A percentile compares a stretch with the other conserved stretches of the same genome.
These are phyloP conservation scores for Hypoxylon fragiforme DNA, from an alignment of 495 filamentous ascomycete genomes.

Conservation along the genomic window DNA sequence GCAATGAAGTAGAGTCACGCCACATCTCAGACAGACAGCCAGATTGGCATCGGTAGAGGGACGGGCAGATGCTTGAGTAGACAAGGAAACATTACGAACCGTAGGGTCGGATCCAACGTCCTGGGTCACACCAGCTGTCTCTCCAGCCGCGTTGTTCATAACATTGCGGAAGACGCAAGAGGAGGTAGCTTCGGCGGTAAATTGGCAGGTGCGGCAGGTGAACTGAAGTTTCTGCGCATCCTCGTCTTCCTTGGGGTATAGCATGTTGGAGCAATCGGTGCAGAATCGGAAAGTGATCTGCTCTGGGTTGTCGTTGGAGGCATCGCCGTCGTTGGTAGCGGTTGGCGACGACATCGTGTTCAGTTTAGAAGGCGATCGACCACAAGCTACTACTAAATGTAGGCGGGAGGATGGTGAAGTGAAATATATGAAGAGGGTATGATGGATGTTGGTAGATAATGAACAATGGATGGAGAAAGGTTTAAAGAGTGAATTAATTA, in stretches of 20 bases:
- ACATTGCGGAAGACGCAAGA: conserved; percentile 92
- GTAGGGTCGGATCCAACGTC: conserved; percentile 97
- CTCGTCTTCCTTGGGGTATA: conserved; percentile 93
- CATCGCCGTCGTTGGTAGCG: conserved; percentile 55
- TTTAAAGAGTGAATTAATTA: not conserved
- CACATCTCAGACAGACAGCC: conserved; percentile 39
- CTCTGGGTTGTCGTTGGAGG: conserved; percentile 61
- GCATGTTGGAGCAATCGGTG: conserved; percentile 96
- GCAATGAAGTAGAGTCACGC: conserved; percentile 37
- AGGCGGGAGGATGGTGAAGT: no score
- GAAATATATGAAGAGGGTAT: not conserved
- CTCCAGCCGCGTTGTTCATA: conserved; percentile 82
- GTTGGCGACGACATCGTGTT: conserved; percentile 62
- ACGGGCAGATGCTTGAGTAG: conserved; percentile 15
- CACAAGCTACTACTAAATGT: no score
- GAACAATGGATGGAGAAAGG: not conserved
- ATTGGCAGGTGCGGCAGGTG: conserved; percentile 87
- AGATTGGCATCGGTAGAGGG: conserved; percentile 19
- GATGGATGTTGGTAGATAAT: not conserved
- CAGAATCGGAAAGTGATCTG: conserved; percentile 96
- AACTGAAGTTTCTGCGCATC: conserved; percentile 55
- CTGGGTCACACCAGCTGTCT: conserved; percentile 95
- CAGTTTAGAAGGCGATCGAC: no score
- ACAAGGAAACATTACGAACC: conserved; percentile 66
- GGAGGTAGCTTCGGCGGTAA: conserved; percentile 78